Evolutionary conservation across 148 eudicot genomes (phyloP).

Genomic region (Arbutus unedo): DNA sequence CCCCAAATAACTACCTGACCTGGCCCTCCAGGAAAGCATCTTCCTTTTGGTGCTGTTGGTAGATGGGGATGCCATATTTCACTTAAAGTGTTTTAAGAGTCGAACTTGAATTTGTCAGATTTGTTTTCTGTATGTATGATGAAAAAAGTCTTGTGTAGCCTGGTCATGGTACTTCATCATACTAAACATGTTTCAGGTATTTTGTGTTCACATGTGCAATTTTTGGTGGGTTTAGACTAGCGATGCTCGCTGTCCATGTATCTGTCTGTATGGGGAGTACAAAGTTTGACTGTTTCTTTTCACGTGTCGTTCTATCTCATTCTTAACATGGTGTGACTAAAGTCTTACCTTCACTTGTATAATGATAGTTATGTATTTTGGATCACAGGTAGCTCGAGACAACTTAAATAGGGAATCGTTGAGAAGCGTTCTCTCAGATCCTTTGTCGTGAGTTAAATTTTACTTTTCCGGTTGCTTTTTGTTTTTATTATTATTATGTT

Average conservation of each 20-base stretch:
- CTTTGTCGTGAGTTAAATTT: constrained; percentile 67
- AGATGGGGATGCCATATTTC: no score
- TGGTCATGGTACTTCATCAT: no score
- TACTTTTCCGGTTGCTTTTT: neutral
- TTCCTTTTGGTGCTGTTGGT: no score
- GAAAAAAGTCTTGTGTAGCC: no score
- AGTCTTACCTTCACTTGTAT: constrained; percentile 5
- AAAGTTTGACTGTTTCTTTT: neutral
- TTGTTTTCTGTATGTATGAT: no score
- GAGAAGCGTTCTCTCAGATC: constrained; percentile 85
- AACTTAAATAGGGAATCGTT: constrained; percentile 57
- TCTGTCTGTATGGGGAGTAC: neutral
- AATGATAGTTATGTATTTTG: constrained; percentile 21
- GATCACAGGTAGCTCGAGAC: constrained; percentile 50
- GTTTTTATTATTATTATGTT: neutral
- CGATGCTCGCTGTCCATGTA: neutral
- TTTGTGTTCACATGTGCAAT: no score
- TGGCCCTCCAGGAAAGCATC: no score
- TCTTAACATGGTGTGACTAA: neutral
- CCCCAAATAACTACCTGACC: no score
- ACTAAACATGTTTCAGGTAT: no score
- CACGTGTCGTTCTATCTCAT: neutral
- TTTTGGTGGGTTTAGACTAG: no score
- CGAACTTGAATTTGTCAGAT: no score
- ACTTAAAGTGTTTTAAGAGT: no score